Evolutionary conservation across 2,329 filamentous ascomycete genomes (phyloP).

Genomic region (Alternaria rosae): DNA sequence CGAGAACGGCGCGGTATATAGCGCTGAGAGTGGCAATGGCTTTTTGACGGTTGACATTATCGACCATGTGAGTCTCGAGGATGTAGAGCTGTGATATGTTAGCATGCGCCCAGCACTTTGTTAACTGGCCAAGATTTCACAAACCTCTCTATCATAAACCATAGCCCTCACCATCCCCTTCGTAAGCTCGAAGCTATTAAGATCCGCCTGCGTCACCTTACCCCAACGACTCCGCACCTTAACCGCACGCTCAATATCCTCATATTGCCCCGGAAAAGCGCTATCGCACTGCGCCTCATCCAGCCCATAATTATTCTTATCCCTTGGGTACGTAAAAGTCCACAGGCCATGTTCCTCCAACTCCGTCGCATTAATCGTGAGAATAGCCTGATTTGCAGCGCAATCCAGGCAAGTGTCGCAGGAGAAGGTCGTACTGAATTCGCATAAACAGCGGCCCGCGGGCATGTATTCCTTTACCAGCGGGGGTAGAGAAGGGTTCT

Average conservation of each 20-base stretch:
- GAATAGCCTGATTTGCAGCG: conserved; percentile 33
- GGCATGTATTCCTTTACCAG: conserved; percentile 43
- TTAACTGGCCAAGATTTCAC: neutral
- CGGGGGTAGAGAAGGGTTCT: conserved; percentile 37
- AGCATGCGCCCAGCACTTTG: conserved; percentile 1
- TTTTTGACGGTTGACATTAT: conserved; percentile 46
- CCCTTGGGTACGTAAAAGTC: conserved; percentile 40
- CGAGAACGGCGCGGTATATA: conserved; percentile 40
- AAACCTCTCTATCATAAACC: conserved; percentile 41
- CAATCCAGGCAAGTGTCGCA: conserved; percentile 46
- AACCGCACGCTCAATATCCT: conserved; percentile 40
- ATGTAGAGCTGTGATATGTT: conserved; percentile 37
- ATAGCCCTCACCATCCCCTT: conserved; percentile 47
- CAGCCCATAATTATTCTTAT: conserved; percentile 41
- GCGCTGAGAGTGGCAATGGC: conserved; percentile 39
- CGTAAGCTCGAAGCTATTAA: conserved; percentile 37
- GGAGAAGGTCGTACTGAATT: conserved; percentile 41
- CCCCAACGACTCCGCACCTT: conserved; percentile 31
- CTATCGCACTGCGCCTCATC: conserved; percentile 41
- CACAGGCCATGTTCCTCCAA: conserved; percentile 31
- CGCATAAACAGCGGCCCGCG: conserved; percentile 43
- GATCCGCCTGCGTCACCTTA: conserved; percentile 36
- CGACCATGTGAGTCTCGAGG: conserved; percentile 42
- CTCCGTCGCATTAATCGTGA: conserved; percentile 22
- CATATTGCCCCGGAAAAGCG: conserved; percentile 42